phyloP scores from a whole-genome alignment of 2,329 filamentous ascomycete genomes.

The Pseudogymnoascus sp. region DNA sequence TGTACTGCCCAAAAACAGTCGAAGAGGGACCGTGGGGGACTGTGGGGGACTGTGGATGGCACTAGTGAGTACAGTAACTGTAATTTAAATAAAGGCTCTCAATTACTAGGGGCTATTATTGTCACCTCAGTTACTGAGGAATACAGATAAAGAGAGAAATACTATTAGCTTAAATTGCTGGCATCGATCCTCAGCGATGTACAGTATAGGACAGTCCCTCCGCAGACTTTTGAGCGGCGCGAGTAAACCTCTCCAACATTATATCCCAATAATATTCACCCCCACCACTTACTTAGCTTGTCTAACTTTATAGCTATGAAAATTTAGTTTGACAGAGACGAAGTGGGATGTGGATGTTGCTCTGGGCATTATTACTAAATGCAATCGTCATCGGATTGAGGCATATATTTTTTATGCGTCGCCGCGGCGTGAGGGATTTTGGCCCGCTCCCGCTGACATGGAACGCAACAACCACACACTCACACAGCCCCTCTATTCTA shows the following conservation, averaged over 20 bases:
- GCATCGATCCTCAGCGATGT: too few relatives aligned
- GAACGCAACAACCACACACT: background rate
- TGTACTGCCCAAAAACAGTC: too few relatives aligned
- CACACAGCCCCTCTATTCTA: background rate
- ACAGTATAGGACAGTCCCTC: too few relatives aligned
- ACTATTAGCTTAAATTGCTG: too few relatives aligned
- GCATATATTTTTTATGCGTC: background rate
- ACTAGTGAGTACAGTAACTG: too few relatives aligned
- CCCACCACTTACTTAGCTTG: background rate
- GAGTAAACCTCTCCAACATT: background rate
- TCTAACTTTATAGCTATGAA: background rate
- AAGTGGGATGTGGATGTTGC: background rate
- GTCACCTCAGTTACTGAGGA: too few relatives aligned
- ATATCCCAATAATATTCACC: background rate
- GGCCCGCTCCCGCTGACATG: background rate
- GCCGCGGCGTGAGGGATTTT: background rate
- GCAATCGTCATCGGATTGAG: conserved; percentile 12
- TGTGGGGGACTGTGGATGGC: too few relatives aligned
- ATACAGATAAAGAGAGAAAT: too few relatives aligned
- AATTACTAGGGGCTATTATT: too few relatives aligned
- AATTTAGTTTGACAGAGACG: background rate
- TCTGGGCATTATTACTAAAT: background rate
- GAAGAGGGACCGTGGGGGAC: too few relatives aligned
- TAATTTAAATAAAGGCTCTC: too few relatives aligned
- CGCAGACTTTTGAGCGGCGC: too few relatives aligned